phyloP scores from a whole-genome alignment of 2,329 filamentous ascomycete genomes.

The Phyllosticta citrichinensis region DNA sequence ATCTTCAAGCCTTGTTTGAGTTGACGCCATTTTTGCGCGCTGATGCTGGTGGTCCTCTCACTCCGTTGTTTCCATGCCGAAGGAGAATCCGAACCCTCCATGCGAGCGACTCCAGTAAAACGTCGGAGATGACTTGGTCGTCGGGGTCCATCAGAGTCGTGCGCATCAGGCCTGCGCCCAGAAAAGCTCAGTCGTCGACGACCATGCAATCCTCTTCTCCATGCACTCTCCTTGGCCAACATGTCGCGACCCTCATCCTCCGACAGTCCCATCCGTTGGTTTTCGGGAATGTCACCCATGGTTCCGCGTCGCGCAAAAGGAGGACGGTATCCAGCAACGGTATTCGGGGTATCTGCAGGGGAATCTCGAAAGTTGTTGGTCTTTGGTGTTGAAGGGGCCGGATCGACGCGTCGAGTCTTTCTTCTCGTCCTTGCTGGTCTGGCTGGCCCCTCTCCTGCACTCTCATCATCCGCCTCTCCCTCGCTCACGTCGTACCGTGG shows the following conservation, averaged over 20 bases:
- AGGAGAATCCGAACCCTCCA: slow-evolving; percentile 27
- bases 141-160: slow-evolving; percentile 16
- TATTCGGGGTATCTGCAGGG: slow-evolving; percentile 23
- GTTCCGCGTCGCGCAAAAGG: slow-evolving; percentile 46
- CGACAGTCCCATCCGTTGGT: slow-evolving; percentile 37
- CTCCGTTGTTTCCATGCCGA: slow-evolving; percentile 35
- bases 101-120: slow-evolving; percentile 31
- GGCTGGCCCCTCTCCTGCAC: slow-evolving; percentile 56
- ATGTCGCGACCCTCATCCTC: slow-evolving; percentile 42
- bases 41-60: slow-evolving; percentile 37
- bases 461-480: slow-evolving; percentile 70
- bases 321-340: slow-evolving; percentile 32
- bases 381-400: slow-evolving; percentile 56
- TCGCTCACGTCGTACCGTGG: slow-evolving; percentile 51
- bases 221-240: slow-evolving; percentile 35
- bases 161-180: slow-evolving; percentile 26
- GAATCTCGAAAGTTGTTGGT: slow-evolving; percentile 41
- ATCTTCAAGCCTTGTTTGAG: slow-evolving; percentile 84
- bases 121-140: slow-evolving; percentile 38
- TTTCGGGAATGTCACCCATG: slow-evolving; percentile 38
- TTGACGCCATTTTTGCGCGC: slow-evolving; percentile 79
- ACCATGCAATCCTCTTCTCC: slow-evolving; percentile 34
- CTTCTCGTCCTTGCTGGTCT: slow-evolving; percentile 46
- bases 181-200: slow-evolving; percentile 9
- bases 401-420: slow-evolving; percentile 50